phyloP scores from a whole-genome alignment of 2,329 filamentous ascomycete genomes.

The Ophiostoma ulmi region DNA sequence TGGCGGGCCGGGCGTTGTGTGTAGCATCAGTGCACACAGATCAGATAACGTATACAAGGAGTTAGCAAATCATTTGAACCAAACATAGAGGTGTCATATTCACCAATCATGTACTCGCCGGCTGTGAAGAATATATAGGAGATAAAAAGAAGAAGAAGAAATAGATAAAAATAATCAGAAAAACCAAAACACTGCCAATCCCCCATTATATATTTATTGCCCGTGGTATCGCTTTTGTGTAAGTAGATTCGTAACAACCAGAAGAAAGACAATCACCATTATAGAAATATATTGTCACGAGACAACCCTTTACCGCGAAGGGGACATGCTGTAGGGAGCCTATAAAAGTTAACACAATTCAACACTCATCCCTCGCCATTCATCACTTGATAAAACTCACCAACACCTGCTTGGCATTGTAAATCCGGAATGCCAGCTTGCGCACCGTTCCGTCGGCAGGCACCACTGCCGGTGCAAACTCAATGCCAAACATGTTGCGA shows the following conservation, averaged over 20 bases:
- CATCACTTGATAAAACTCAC: background rate
- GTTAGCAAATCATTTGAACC: too few species aligned
- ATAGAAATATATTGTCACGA: background rate
- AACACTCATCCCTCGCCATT: too few species aligned
- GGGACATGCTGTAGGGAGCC: slow-evolving; percentile 67
- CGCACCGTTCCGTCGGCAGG: slow-evolving; percentile 84
- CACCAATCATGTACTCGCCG: background rate
- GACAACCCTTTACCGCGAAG: slow-evolving; percentile 37
- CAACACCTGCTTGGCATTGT: slow-evolving; percentile 90
- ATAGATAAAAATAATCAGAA: slow-evolving; percentile 14
- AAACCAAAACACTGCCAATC: background rate
- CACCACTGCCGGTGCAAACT: slow-evolving; percentile 89
- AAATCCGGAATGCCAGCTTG: slow-evolving; percentile 90
- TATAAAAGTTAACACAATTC: slow-evolving; percentile 25
- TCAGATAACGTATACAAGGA: background rate
- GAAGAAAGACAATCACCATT: background rate
- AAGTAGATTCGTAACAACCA: background rate
- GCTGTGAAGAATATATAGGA: background rate
- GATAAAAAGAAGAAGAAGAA: slow-evolving; percentile 6
- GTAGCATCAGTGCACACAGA: background rate
- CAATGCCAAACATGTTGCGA: slow-evolving; percentile 93
- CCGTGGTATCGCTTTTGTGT: slow-evolving; percentile 11
- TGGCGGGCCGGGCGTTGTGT: too few species aligned
- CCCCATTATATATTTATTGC: background rate
- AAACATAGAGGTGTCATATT: too few species aligned